Conservation (phyloP, 495 filamentous ascomycete species). For the Penicillium alfredii region DNA sequence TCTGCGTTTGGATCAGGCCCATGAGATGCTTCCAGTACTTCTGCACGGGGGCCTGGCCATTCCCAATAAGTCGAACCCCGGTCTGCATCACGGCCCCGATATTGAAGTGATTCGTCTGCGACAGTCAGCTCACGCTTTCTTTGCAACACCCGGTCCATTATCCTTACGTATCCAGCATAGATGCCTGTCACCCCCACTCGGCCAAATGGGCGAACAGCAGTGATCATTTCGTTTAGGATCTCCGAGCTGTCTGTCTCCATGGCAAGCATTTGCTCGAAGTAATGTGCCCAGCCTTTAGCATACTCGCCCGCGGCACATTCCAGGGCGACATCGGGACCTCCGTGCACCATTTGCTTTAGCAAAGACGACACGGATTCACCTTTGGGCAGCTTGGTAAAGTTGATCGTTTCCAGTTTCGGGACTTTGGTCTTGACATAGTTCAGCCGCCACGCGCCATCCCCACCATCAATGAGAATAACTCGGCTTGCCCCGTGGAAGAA, state of each 20-base stretch:
- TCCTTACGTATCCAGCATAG: slow-evolving; percentile 72
- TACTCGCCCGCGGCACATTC: slow-evolving; percentile 86
- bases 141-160: neutral
- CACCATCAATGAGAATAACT: slow-evolving; percentile 77
- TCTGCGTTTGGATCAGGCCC: slow-evolving; percentile 58
- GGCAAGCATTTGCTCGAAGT: slow-evolving; percentile 65
- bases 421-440: slow-evolving; percentile 59
- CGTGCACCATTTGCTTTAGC: slow-evolving; percentile 66
- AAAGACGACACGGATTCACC: slow-evolving; percentile 58
- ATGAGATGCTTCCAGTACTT: slow-evolving; percentile 75
- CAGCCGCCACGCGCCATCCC: slow-evolving; percentile 55
- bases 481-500: slow-evolving; percentile 65
- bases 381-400: slow-evolving; percentile 48
- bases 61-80: slow-evolving; percentile 74
- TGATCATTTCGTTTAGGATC: slow-evolving; percentile 84
- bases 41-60: slow-evolving; percentile 80
- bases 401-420: slow-evolving; percentile 55
- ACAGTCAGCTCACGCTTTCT: slow-evolving; percentile 1
- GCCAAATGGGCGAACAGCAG: slow-evolving; percentile 68
- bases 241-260: slow-evolving; percentile 83
- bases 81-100: slow-evolving; percentile 84
- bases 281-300: slow-evolving; percentile 75
- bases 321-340: slow-evolving; percentile 70
- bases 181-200: slow-evolving; percentile 72
- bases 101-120: slow-evolving; percentile 74